These are phyloP conservation scores for Cadophora sp. DNA, from an alignment of 2,329 filamentous ascomycete species.

Conservation along the genomic window DNA sequence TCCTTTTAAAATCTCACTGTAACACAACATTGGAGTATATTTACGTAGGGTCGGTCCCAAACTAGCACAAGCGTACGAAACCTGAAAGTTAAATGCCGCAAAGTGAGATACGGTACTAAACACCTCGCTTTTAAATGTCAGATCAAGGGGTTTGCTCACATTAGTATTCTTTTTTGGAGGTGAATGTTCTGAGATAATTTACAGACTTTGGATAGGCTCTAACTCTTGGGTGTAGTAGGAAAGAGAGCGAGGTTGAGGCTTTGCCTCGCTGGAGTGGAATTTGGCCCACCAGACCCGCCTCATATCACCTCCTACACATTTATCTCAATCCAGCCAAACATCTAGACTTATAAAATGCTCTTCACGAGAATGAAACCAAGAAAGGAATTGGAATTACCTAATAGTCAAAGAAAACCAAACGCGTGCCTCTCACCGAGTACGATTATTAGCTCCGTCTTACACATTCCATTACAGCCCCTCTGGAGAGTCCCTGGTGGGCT, in stretches of 20 bases:
- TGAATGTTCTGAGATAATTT: too few relatives aligned
- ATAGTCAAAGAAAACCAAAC: background rate
- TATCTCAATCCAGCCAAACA: background rate
- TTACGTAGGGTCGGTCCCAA: background rate
- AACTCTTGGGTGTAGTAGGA: too few relatives aligned
- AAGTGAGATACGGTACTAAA: background rate
- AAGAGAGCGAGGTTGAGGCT: too few relatives aligned
- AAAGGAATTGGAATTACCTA: background rate
- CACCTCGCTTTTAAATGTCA: background rate
- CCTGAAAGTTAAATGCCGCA: background rate
- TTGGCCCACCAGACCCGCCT: too few relatives aligned
- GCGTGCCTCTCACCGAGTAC: slow-evolving; percentile 2
- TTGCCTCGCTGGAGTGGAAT: too few relatives aligned
- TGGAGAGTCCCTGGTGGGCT: background rate
- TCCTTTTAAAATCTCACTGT: background rate
- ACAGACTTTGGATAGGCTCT: too few relatives aligned
- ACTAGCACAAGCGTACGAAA: background rate
- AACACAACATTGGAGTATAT: background rate
- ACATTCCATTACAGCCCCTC: background rate
- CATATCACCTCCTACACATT: too few relatives aligned
- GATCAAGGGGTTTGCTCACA: too few relatives aligned
- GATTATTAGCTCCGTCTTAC: background rate
- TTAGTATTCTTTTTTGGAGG: too few relatives aligned
- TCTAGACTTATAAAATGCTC: background rate
- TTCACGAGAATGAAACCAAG: background rate